Evolutionary conservation across 257 asterid genomes (phyloP).

Genomic region (Solanum tarijense): DNA sequence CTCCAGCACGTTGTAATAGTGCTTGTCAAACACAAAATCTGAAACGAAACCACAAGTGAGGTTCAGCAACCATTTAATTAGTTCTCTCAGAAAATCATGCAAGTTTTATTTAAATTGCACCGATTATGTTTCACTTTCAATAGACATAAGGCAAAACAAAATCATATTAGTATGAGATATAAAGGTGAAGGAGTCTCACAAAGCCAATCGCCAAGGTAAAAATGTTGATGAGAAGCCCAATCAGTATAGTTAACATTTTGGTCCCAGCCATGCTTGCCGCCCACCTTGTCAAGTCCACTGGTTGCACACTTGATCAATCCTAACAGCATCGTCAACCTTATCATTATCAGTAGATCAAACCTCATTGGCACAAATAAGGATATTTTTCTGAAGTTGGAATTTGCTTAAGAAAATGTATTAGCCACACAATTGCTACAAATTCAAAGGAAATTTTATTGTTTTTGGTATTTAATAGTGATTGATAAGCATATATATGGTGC

Average conservation of each 20-base stretch:
- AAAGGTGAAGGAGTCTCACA: constrained; percentile 7
- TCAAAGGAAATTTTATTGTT: not conserved
- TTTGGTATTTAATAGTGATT: not conserved
- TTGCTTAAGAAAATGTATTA: not conserved
- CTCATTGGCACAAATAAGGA: not conserved
- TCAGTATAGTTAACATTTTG: constrained; percentile 37
- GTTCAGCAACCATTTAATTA: not conserved
- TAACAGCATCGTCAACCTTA: not conserved
- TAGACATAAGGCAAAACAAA: not conserved
- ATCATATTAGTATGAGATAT: not conserved
- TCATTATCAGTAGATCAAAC: not conserved
- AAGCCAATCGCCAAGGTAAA: constrained; percentile 57
- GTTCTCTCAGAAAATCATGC: not conserved
- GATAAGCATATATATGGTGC: not conserved
- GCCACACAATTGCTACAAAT: not conserved
- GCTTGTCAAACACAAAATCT: constrained; percentile 51
- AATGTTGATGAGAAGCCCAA: constrained; percentile 41
- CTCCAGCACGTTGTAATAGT: constrained; percentile 36
- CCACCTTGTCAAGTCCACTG: constrained; percentile 22
- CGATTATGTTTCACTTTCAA: not conserved
- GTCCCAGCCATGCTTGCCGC: constrained; percentile 37
- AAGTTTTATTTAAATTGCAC: not conserved
- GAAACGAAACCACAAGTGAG: not conserved
- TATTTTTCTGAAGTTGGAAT: not conserved
- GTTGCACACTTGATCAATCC: not conserved